Base-by-base conservation (phyloP, 495 filamentous ascomycete species). In the Saxispiralis lemnorum region DNA sequence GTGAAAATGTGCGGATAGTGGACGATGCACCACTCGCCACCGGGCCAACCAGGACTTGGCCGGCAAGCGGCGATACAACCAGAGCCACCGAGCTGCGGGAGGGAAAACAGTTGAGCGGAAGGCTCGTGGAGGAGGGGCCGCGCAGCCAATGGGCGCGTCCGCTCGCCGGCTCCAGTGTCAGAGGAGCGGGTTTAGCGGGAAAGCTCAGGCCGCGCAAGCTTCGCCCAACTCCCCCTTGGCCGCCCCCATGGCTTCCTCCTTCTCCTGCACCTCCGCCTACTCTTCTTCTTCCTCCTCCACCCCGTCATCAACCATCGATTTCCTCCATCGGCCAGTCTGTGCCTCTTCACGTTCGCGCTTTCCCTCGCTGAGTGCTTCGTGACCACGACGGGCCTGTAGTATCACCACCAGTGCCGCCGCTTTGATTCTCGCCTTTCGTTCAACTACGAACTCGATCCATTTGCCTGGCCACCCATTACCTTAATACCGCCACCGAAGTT, bases 331-430 rank as follows among this genome's bases (percentile, higher is more conserved):
- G 41, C 45, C 37, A 47, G 24, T 33, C 48, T 30, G 32, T 13
- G 13, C 32, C n/a, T 7, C 12, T 46, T 41, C 33, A 43, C 48
- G 40, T 17, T n/a, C 38, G 40, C 48, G 34, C 48, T 44, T 51
- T 51, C 49, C 37, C 35, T 52, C 49, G 49, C 36, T 52, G 20
- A 41, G 49, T 44, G 37, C 10, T 28, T 28, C 24, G 24, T 28
- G 24, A 28, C 24, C 9, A 28, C 24, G 24, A 28, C 24, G 24
- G 24, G 24, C 24, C 24, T 28, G 24, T 28, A 28, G 9, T 9
- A 28, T 5, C 9, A 39, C 15, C 31, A 6, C 19, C 30, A n/a
- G n/a, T 15, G 14, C 14, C 47, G 2, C n/a, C 7, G 36, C 31
- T 40, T 36, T 40, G 24, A 6, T 43, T 28, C 31, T 14, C 31